Percentiles rank a stretch among this genome's conserved stretches.
phyloP scores from a whole-genome alignment of 345 rosid species.

The Ricinus communis region DNA sequence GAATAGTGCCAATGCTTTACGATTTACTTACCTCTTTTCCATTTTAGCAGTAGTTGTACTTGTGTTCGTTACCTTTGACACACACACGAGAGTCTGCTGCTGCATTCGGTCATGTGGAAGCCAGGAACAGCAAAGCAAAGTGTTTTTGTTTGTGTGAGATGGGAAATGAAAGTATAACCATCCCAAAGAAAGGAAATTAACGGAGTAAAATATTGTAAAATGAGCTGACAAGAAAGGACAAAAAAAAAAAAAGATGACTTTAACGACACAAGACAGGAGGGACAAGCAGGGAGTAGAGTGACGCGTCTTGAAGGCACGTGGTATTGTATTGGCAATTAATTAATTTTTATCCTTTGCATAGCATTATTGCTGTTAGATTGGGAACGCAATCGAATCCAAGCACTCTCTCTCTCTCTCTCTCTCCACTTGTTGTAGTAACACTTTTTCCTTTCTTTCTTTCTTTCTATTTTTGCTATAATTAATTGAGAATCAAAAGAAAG shows the following conservation, averaged over 20 bases:
- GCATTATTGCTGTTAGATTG: not conserved
- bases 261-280: no score
- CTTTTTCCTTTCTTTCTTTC: not conserved
- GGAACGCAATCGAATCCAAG: not conserved
- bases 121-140: no score
- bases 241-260: not conserved
- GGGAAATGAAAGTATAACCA: no score
- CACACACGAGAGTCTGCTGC: no score
- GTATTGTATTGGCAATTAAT: not conserved
- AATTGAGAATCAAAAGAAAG: no score
- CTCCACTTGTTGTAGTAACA: not conserved
- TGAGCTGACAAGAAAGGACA: not conserved
- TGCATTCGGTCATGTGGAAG: no score
- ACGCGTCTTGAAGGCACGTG: not conserved
- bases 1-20: conserved; percentile 2
- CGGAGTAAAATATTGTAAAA: no score
- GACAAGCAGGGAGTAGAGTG: not conserved
- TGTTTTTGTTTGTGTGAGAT: no score
- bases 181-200: not conserved
- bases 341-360: not conserved
- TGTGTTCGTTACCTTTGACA: no score
- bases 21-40: not conserved
- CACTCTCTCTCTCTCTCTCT: no score
- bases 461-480: no score
- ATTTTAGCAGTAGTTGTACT: no score